Percentiles rank a stretch among this genome's conserved stretches.
Evolutionary conservation across 2,329 filamentous ascomycete species (phyloP).

Genomic region (Curvularia lunata): DNA sequence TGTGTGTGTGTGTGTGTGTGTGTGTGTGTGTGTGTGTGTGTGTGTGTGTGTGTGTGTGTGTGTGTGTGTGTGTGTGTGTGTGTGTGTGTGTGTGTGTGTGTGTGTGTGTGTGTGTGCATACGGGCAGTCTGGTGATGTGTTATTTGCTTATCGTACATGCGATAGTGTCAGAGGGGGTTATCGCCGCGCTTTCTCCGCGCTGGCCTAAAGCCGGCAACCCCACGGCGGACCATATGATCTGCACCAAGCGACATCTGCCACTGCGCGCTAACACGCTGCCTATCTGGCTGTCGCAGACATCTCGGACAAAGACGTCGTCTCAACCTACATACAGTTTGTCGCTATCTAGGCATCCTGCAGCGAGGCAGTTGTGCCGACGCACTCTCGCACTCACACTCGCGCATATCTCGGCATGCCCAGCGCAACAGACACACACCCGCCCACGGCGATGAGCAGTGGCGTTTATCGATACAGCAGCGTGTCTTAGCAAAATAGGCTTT

Average conservation of each 20-base stretch:
- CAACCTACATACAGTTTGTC: not conserved
- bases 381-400: not conserved
- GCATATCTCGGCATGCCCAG: not conserved
- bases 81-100: no score
- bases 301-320: slow-evolving; percentile 3
- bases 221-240: slow-evolving; percentile 3
- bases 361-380: not conserved
- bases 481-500: not conserved
- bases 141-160: not conserved
- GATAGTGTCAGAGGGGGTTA: not conserved
- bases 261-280: not conserved
- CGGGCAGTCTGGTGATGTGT: not conserved
- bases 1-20: no score
- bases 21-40: no score
- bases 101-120: no score
- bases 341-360: not conserved
- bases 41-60: no score
- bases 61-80: no score
- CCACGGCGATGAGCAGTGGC: slow-evolving; percentile 8
- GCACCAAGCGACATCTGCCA: not conserved
- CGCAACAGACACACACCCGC: not conserved
- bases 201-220: slow-evolving; percentile 2
- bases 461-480: not conserved
- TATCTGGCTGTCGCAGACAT: not conserved
- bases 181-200: not conserved